Evolutionary conservation across 225 moss, liverwort and hornwort genomes (phyloP), one percentile per base, ranked within the genome.

Genomic region (Marchantia polymorpha): DNA sequence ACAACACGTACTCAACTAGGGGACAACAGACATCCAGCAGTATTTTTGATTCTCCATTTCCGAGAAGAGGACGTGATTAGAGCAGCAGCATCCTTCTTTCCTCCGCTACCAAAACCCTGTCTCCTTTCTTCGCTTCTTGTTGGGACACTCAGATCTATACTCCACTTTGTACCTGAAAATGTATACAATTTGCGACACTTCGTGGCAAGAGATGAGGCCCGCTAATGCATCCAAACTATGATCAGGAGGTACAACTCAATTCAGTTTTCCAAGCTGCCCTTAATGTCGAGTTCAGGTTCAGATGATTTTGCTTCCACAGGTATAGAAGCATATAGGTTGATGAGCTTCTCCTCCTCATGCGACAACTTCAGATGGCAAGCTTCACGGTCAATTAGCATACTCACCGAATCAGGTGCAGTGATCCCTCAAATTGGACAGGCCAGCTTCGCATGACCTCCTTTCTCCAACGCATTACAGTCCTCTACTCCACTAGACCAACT

Each of bases 201-300:
- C 51, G 25, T 52, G n/a, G 72, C 73, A 76, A 46, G 20, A 31
- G 22, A 15, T 9, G 74, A 27, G 53, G 58, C 31, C 31, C 76
- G 59, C 59, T 75, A 20, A 16, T 46, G 59, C 19, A 22, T 59
- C 31, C 58, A 75, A 8, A 77, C 47, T 77, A 23, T 64, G 26
- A 22, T 63, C 48, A 13, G n/a, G 58, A 46, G 16, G 31, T 8
- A 22, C 6, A 16, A 31, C 2, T 22, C 61, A 31, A 56, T 54
- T 92, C 82, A 96, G 85, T 96, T 96, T 88, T 96, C 94, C 87
- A 96, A 73, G 77, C 96, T 96, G 59, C 96, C 96, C 60, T 94
- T 88, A 78, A 96, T 92, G 78, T 94, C 96, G 22, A 94, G 96
- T 81, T 86, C 92, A 0, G 85, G 75, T 72, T 87, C 85, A 7